Conservation (phyloP, 2,329 filamentous ascomycete species). For the Thelonectria blattea region DNA sequence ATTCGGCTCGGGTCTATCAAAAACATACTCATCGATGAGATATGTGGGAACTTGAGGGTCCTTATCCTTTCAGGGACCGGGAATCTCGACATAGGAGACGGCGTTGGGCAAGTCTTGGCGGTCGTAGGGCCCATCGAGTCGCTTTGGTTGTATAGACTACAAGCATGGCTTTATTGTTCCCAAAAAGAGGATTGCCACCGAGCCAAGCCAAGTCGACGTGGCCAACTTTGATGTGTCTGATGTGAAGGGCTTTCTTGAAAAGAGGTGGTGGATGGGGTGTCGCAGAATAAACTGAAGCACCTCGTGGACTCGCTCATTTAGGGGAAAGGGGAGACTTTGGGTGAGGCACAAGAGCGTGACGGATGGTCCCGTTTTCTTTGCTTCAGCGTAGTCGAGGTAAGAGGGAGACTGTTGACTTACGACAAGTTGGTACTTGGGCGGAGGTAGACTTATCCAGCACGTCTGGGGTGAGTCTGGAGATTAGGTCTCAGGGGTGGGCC, state of each 20-base stretch:
- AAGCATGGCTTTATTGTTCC: conserved; percentile 16
- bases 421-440: no score
- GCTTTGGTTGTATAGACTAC: background rate
- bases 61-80: conserved; percentile 1
- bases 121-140: no score
- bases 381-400: no score
- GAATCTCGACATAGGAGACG: no score
- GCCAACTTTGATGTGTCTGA: conserved; percentile 10
- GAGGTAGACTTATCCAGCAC: no score
- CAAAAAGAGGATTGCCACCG: conserved; percentile 4
- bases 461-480: no score
- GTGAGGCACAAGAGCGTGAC: no score
- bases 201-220: background rate
- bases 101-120: no score
- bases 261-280: background rate
- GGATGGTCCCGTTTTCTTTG: no score
- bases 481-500: no score
- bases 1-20: background rate
- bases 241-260: conserved; percentile 12
- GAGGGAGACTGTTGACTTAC: no score
- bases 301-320: background rate
- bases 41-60: background rate
- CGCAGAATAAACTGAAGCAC: conserved; percentile 3
- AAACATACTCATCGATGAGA: background rate
- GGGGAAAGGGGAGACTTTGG: no score